These are phyloP conservation scores for Biancaea sappan DNA, from an alignment of 306 rosid species.

Conservation along the genomic window DNA sequence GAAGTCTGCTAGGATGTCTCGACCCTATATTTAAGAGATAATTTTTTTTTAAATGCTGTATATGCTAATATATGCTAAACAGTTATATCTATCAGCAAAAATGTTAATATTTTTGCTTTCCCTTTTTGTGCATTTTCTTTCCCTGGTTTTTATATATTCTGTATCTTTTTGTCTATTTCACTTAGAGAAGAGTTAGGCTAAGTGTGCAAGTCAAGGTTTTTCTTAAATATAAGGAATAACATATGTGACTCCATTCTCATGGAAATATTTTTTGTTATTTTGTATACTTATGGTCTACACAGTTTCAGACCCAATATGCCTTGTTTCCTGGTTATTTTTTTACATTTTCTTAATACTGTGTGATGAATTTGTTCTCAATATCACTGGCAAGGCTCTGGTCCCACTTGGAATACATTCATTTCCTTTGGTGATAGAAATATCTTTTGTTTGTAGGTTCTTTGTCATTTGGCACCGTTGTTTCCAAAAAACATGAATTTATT, in stretches of 20 bases:
- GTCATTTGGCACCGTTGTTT: conserved; percentile 84
- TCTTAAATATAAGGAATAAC: not conserved
- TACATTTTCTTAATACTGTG: conserved; percentile 1
- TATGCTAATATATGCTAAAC: conserved; percentile 14
- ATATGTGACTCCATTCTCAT: not conserved
- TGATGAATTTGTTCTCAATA: conserved; percentile 4
- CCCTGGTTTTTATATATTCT: conserved; percentile 8
- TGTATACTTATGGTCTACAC: not conserved
- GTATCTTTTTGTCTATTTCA: not conserved
- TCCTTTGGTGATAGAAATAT: conserved; percentile 32
- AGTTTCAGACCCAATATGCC: conserved; percentile 18
- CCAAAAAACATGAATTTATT: conserved; percentile 78
- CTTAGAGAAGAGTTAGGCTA: not conserved
- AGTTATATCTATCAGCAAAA: conserved; percentile 6
- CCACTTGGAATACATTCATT: conserved; percentile 21
- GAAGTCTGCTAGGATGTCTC: conserved; percentile 21
- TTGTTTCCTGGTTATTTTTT: conserved; percentile 11
- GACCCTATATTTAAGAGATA: not conserved
- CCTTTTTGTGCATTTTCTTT: conserved; percentile 18
- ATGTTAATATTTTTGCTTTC: conserved; percentile 1
- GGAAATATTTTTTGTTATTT: not conserved
- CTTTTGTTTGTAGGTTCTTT: conserved; percentile 69
- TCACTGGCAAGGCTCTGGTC: not conserved
- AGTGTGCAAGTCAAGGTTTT: not conserved
- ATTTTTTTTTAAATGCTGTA: conserved; percentile 12